Conservation (phyloP, 2,329 filamentous ascomycete genomes). For the Penicillium sp. region DNA sequence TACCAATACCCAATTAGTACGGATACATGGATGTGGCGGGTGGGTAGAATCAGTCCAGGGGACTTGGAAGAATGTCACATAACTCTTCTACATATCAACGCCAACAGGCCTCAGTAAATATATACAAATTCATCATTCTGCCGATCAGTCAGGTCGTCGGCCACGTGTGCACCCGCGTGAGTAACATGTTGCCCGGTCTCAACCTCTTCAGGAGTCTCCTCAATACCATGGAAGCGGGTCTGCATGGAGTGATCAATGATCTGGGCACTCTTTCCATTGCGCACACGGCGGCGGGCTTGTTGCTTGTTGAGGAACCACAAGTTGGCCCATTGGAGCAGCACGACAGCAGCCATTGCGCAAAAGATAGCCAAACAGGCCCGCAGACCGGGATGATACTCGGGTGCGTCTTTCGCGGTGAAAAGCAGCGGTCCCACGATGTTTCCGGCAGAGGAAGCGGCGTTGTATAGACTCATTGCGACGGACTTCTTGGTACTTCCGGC, state of each 20-base stretch:
- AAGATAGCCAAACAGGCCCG: conserved; percentile 50
- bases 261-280: conserved; percentile 61
- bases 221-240: conserved; percentile 46
- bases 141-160: conserved; percentile 64
- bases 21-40: too few relatives aligned
- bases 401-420: conserved; percentile 60
- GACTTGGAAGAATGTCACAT: too few relatives aligned
- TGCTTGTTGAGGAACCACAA: conserved; percentile 56
- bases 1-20: too few relatives aligned
- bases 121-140: conserved; percentile 71
- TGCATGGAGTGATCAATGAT: conserved; percentile 65
- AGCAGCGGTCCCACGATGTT: conserved; percentile 69
- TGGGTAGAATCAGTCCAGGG: too few relatives aligned
- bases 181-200: conserved; percentile 17
- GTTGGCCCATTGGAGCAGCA: conserved; percentile 57
- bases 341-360: conserved; percentile 54
- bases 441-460: conserved; percentile 62
- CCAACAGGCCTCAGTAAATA: conserved; percentile 48
- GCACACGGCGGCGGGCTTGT: conserved; percentile 57
- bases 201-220: conserved; percentile 16
- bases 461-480: conserved; percentile 64
- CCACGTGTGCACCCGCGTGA: conserved; percentile 53
- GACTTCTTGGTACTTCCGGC: conserved; percentile 69
- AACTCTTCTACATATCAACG: too few relatives aligned
- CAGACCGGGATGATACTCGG: conserved; percentile 60